A percentile compares a stretch with the other conserved stretches of the same genome.
These are phyloP conservation scores for Tothia fuscella DNA, from an alignment of 2,329 filamentous ascomycete species.

Conservation along the genomic window DNA sequence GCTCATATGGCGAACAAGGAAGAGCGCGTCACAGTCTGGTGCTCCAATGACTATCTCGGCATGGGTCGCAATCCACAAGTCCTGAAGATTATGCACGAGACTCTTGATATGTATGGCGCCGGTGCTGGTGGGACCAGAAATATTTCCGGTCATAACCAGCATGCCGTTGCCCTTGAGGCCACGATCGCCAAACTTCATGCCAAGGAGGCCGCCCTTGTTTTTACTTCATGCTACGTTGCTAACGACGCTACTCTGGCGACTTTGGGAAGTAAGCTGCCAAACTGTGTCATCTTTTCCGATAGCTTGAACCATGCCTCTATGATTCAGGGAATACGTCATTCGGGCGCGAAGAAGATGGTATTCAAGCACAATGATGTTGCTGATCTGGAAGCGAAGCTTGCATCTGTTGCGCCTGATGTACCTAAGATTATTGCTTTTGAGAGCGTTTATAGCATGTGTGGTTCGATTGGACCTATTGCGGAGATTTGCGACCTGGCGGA, in stretches of 20 bases:
- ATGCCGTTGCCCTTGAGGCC: conserved; percentile 73
- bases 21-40: conserved; percentile 93
- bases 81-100: conserved; percentile 84
- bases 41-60: conserved; percentile 96
- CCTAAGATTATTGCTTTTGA: conserved; percentile 99
- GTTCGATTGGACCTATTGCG: conserved; percentile 90
- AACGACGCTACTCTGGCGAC: conserved; percentile 96
- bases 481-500: conserved; percentile 92
- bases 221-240: conserved; percentile 95
- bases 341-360: conserved; percentile 90
- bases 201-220: conserved; percentile 85
- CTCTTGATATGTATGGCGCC: conserved; percentile 85
- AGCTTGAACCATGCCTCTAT: conserved; percentile 97
- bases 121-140: conserved; percentile 93
- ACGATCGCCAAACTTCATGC: conserved; percentile 79
- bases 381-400: conserved; percentile 85
- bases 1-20: conserved; percentile 78
- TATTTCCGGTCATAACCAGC: conserved; percentile 94
- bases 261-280: conserved; percentile 88
- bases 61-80: conserved; percentile 91
- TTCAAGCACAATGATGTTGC: conserved; percentile 98
- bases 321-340: conserved; percentile 98
- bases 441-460: conserved; percentile 99
- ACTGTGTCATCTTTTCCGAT: conserved; percentile 96
- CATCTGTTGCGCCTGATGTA: conserved; percentile 67